These are phyloP conservation scores for Lachnellula subtilissima DNA, from an alignment of 2,329 filamentous ascomycete genomes.

Conservation along the genomic window DNA sequence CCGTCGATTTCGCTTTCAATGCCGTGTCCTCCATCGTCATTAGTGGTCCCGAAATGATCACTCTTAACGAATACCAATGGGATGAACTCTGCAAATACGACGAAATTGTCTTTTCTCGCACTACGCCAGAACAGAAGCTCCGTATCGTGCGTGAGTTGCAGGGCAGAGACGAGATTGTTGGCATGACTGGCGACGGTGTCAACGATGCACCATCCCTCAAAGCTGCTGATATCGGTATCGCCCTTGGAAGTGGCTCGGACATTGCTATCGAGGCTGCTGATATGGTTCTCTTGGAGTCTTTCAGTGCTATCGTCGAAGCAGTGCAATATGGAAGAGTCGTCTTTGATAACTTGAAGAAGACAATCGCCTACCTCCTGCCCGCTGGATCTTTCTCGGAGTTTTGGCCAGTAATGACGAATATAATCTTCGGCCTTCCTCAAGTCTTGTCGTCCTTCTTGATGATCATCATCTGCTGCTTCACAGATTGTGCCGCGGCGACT, in stretches of 20 bases:
- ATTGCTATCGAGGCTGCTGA: slow-evolving; percentile 58
- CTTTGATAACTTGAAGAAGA: slow-evolving; percentile 53
- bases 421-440: slow-evolving; percentile 58
- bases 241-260: slow-evolving; percentile 59
- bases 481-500: slow-evolving; percentile 69
- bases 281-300: slow-evolving; percentile 52
- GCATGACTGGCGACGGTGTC: slow-evolving; percentile 34
- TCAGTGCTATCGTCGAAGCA: slow-evolving; percentile 47
- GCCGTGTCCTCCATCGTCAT: slow-evolving; percentile 51
- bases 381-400: slow-evolving; percentile 58
- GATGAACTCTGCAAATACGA: slow-evolving; percentile 57
- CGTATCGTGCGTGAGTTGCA: slow-evolving; percentile 75
- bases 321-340: slow-evolving; percentile 49
- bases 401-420: slow-evolving; percentile 58
- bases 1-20: slow-evolving; percentile 1
- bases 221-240: slow-evolving; percentile 49
- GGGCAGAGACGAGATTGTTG: slow-evolving; percentile 50
- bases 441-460: slow-evolving; percentile 56
- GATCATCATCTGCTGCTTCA: slow-evolving; percentile 55
- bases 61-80: slow-evolving; percentile 66
- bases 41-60: slow-evolving; percentile 60
- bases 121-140: slow-evolving; percentile 74
- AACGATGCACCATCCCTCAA: slow-evolving; percentile 50
- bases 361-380: slow-evolving; percentile 50
- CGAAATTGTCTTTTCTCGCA: slow-evolving; percentile 72